A percentile compares a stretch with the other conserved stretches of the same genome.
Conservation (phyloP, 2,329 filamentous ascomycete genomes). For the Penicillium thymicola region DNA sequence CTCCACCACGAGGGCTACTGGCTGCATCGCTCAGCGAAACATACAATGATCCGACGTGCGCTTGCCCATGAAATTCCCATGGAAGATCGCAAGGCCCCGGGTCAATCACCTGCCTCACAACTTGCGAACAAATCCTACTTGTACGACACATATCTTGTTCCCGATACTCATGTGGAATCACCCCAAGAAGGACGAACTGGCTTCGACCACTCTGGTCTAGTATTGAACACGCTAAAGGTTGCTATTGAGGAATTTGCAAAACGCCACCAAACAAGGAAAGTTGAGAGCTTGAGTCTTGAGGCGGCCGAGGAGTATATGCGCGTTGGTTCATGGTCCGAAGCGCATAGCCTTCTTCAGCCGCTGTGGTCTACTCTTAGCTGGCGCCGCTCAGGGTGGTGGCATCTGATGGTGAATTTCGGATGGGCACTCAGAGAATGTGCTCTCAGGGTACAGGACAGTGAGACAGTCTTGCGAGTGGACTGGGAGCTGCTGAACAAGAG, state of each 20-base stretch:
- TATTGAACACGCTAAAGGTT: constrained; percentile 48
- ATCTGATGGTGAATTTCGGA: constrained; percentile 52
- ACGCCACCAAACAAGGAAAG: constrained; percentile 52
- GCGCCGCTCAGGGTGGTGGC: constrained; percentile 60
- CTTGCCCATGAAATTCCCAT: constrained; percentile 56
- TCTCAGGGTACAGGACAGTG: constrained; percentile 42
- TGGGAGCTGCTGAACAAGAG: constrained; percentile 53
- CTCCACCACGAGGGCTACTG: constrained; percentile 64
- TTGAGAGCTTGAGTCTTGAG: constrained; percentile 54
- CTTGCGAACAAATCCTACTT: constrained; percentile 51
- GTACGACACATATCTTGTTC: constrained; percentile 61
- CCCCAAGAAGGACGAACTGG: constrained; percentile 44
- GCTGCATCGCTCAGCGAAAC: constrained; percentile 53
- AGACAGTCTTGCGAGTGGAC: constrained; percentile 51
- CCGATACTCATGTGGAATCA: constrained; percentile 56
- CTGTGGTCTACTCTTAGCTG: constrained; percentile 58
- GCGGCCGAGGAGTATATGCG: constrained; percentile 54
- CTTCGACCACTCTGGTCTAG: constrained; percentile 52
- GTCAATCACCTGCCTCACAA: constrained; percentile 54
- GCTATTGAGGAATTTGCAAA: constrained; percentile 52
- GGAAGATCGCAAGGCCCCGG: constrained; percentile 56
- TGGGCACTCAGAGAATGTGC: constrained; percentile 56
- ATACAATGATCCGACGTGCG: constrained; percentile 49
- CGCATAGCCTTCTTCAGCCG: constrained; percentile 50
- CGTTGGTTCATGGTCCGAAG: constrained; percentile 50